These are phyloP conservation scores for Aspergillaceae sp. DNA, from an alignment of 2,329 filamentous ascomycete species.

Conservation along the genomic window DNA sequence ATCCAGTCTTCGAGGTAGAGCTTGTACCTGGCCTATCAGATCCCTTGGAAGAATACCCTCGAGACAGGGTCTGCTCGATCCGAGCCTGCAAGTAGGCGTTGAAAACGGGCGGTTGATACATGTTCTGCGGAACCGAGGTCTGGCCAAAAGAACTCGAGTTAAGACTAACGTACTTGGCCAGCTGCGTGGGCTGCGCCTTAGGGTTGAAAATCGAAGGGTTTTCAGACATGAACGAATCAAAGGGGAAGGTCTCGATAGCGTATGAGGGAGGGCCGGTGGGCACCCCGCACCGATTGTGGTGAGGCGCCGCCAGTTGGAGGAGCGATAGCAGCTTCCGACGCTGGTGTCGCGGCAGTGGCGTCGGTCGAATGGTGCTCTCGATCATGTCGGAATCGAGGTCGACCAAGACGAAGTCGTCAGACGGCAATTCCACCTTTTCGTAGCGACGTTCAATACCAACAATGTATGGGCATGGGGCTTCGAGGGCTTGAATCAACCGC, in stretches of 20 bases:
- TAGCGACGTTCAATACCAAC: conserved; percentile 92
- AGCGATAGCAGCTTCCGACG: conserved; percentile 81
- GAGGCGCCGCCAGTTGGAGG: conserved; percentile 80
- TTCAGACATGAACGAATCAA: conserved; percentile 82
- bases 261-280: conserved; percentile 83
- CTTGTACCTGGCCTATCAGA: conserved; percentile 69
- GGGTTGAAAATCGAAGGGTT: conserved; percentile 71
- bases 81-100: conserved; percentile 82
- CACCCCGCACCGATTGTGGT: conserved; percentile 79
- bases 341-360: conserved; percentile 74
- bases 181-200: conserved; percentile 58
- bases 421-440: conserved; percentile 55
- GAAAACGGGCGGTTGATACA: conserved; percentile 61
- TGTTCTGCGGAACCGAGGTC: conserved; percentile 48
- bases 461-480: conserved; percentile 94
- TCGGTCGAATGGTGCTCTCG: conserved; percentile 71
- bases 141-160: conserved; percentile 78
- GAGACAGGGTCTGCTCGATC: conserved; percentile 47
- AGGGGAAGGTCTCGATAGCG: conserved; percentile 84
- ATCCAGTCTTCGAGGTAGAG: conserved; percentile 44
- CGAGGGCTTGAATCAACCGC: conserved; percentile 77
- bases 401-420: conserved; percentile 91
- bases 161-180: conserved; percentile 79
- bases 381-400: conserved; percentile 89
- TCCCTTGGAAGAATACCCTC: conserved; percentile 34